Evolutionary conservation across 441 rosid species (phyloP), one percentile per base, ranked within the genome.

Genomic region (Populus trichocarpa): DNA sequence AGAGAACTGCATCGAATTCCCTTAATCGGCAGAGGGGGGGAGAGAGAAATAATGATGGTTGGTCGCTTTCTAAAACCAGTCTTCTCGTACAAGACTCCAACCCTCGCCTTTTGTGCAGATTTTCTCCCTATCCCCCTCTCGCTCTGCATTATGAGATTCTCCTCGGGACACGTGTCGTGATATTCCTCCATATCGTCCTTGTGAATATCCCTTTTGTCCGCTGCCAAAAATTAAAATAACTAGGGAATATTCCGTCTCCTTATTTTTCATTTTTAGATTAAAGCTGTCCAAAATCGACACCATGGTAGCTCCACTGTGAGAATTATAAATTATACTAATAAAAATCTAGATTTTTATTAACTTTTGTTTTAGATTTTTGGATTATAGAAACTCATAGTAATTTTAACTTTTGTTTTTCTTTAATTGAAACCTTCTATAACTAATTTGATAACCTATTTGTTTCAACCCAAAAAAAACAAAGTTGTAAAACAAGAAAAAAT

Each of bases 161-260:
- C 10, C 9, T 38, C 42, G 77, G 76, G 85, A 84, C 89, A 85
- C 87, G 84, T 82, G 92, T 84, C 89, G 20, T 76, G 12, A 71
- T 87, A 90, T 85, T 86, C 86, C 81, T 75, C 64, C 33, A 67
- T 68, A 73, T 82, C 84, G 77, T 81, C 77, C 84, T 40, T 82
- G 67, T 89, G 94, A 86, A 89, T 89, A 90, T 90, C 91, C 91
- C 88, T 87, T 89, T 85, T 90, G 94, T 90, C 94, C 85, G 81
- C 78, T 68, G 73, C 81, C 4, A 3, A 75, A 61, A 30, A 30
- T 30, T 23, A 42, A 42, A 2, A 9, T n/a, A 59, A n/a, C 22
- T 20, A n/a, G 1, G 25, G 90, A 88, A 90, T 87, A 88, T 88
- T 88, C 32, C 32, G 32, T 30, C 32, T 30, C 32, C 32, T 30